Base-by-base conservation (phyloP, 225 moss, liverwort and hornwort species). In the Physcomitrellopsis africana region DNA sequence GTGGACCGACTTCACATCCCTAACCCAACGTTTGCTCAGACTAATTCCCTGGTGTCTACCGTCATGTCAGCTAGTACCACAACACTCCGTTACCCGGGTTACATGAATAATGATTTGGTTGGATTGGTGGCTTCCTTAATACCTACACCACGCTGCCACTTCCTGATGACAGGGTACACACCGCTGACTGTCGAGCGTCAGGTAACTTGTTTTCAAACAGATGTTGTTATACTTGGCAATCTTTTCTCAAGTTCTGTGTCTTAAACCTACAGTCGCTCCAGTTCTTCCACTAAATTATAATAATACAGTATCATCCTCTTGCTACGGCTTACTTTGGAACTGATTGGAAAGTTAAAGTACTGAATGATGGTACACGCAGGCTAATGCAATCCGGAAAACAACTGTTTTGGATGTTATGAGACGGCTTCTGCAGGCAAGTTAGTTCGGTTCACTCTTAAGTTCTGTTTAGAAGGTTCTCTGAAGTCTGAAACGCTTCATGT, bases 21-120 rank as follows among this genome's bases (percentile, higher is more conserved):
- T 49, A 99, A 99, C 70, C 99, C 99, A 26, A 99, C 99, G 8
- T 95, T 99, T 83, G 99, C 99, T 22, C 99, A 99, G 83, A 99
- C 99, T 17, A 99, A 99, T 79, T 99, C 99, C 22, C 82, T 95
- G 77, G 99, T 99, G 59, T 99, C 95, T n/a, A 99, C 99, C 26
- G 95, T 99, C 47, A 99, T 99, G 99, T 99, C 99, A 32, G 99
- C 99, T 62, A 99, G 95, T 82, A 99, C 95, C 32, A 99, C 99
- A 65, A 95, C 99, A n/a, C 93, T 95, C 55, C 95, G 99, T 55
- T 99, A 99, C 85, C 99, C 99, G 54, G 99, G 99, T 22, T 99
- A 99, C 70, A 99, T 99, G 99, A 99, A 99, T 78, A 95, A 99
- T 79, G 95, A 99, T 73, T 82, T 99, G 44, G 99, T 99, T 61